Percentiles rank a stretch among this genome's conserved stretches.
phyloP scores from a whole-genome alignment of 2,329 filamentous ascomycete species.

The Colletotrichum nymphaeae region DNA sequence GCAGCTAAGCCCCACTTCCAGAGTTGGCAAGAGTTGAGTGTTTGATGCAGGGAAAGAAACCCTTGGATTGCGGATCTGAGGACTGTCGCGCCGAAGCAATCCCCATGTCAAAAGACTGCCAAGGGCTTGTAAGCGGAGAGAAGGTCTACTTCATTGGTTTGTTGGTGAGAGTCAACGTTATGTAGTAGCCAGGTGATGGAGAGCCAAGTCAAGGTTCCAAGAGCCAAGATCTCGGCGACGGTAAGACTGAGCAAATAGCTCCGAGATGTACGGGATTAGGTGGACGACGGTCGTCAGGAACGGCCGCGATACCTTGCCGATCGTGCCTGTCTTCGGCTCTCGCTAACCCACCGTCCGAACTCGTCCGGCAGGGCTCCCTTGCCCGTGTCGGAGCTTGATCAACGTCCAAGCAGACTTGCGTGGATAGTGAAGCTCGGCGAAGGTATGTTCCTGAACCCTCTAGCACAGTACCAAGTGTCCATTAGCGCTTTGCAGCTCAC shows the following conservation, averaged over 20 bases:
- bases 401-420: background rate
- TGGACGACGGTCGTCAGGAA: background rate
- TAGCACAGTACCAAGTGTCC: too few species aligned
- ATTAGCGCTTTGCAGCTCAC: background rate
- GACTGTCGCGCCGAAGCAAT: background rate
- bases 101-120: conserved; percentile 15
- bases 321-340: conserved; percentile 23
- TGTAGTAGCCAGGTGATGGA: conserved; percentile 4
- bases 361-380: conserved; percentile 18
- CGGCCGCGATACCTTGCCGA: conserved; percentile 2
- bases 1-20: background rate
- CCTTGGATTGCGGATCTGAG: background rate
- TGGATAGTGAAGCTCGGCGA: background rate
- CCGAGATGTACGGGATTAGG: background rate
- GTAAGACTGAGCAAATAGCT: background rate
- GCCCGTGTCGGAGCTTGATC: conserved; percentile 12
- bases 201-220: conserved; percentile 18
- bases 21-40: background rate
- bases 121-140: conserved; percentile 25
- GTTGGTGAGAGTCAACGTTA: background rate
- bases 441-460: background rate
- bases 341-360: conserved; percentile 20
- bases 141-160: background rate
- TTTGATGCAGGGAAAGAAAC: background rate
- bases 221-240: conserved; percentile 24